Conservation (phyloP, 148 eudicot species). For the Rhododendron ferrugineum region DNA sequence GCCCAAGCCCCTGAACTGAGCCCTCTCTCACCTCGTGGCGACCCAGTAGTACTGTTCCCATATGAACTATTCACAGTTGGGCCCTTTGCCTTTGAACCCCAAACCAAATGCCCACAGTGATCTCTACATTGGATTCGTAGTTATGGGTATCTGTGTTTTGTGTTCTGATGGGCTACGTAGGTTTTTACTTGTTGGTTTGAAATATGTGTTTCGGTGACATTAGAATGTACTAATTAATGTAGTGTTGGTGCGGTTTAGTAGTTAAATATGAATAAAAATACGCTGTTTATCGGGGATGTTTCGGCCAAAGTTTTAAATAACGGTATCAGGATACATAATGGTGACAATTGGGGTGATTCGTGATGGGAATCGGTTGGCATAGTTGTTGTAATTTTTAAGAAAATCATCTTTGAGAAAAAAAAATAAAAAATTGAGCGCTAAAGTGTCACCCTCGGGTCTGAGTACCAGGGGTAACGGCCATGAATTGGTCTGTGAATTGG, state of each 20-base stretch:
- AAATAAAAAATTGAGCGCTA: too few relatives aligned
- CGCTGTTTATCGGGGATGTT: background rate
- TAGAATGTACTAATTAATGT: background rate
- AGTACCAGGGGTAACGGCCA: too few relatives aligned
- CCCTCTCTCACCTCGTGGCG: background rate
- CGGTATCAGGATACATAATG: too few relatives aligned
- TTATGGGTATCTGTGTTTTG: background rate
- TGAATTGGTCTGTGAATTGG: too few relatives aligned
- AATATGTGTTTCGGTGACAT: background rate
- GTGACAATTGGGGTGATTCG: too few relatives aligned
- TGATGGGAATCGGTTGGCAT: too few relatives aligned
- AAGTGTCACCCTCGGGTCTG: too few relatives aligned
- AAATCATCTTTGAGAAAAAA: too few relatives aligned
- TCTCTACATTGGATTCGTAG: background rate
- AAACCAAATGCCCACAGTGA: slow-evolving; percentile 8
- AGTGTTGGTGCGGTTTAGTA: background rate
- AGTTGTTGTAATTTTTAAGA: too few relatives aligned
- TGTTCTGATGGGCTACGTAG: background rate
- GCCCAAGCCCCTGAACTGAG: background rate
- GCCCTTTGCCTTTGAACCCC: slow-evolving; percentile 42
- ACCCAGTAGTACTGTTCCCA: background rate
- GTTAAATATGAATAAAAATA: background rate
- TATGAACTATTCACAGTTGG: slow-evolving; percentile 26
- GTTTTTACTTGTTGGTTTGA: background rate
- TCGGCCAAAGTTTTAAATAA: too few relatives aligned